These are phyloP conservation scores for Phalaenopsis aphrodite DNA, from an alignment of 106 monocot species.

Conservation along the genomic window DNA sequence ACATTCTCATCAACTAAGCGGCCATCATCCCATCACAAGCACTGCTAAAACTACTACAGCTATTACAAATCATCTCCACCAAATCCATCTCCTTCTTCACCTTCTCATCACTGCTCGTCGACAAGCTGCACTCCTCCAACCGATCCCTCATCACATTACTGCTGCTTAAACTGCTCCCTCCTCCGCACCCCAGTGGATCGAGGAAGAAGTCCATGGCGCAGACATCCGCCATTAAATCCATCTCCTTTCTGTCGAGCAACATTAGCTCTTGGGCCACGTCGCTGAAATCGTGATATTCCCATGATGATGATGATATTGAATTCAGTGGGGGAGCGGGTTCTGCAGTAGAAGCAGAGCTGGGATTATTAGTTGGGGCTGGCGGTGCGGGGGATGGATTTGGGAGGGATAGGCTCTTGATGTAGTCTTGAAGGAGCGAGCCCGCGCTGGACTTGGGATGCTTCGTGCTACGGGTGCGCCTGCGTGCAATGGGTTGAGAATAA, in stretches of 20 bases:
- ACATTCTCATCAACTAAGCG: no score
- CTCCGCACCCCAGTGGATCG: neutral
- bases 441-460: constrained; percentile 33
- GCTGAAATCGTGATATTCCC: neutral
- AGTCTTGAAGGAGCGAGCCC: constrained; percentile 49
- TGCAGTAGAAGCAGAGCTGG: neutral
- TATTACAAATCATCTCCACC: constrained; percentile 13
- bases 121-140: neutral
- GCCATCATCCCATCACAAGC: neutral
- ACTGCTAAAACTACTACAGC: neutral
- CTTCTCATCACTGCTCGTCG: neutral
- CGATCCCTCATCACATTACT: neutral
- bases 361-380: neutral
- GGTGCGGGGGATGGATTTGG: neutral
- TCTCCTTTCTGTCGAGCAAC: neutral
- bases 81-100: constrained; percentile 18
- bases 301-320: neutral
- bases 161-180: neutral
- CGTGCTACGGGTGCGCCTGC: constrained; percentile 5
- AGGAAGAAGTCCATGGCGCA: neutral
- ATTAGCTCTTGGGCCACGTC: neutral
- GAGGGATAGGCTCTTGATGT: constrained; percentile 55
- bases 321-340: neutral
- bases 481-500: neutral
- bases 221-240: neutral